Percentiles rank a stretch among this genome's conserved stretches.
phyloP scores from a whole-genome alignment of 495 filamentous ascomycete species.

The Neurospora sp. region DNA sequence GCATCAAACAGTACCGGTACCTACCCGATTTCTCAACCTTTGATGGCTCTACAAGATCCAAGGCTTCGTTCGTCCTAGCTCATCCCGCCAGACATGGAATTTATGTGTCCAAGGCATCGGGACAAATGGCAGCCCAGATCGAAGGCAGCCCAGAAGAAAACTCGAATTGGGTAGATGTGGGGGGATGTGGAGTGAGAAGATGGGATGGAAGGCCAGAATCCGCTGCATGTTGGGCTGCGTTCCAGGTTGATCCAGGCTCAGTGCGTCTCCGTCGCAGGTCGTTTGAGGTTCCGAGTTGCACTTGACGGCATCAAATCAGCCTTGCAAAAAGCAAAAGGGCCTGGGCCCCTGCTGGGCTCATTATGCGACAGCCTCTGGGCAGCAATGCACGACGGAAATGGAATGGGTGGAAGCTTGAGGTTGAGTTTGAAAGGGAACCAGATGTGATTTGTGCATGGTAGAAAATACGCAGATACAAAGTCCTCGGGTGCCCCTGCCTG shows the following conservation, averaged over 20 bases:
- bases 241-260: not conserved
- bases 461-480: not conserved
- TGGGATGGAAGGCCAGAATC: not conserved
- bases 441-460: not conserved
- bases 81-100: not conserved
- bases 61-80: not conserved
- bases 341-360: not conserved
- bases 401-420: not conserved
- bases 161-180: not conserved
- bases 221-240: not conserved
- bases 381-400: not conserved
- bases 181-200: not conserved
- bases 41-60: not conserved
- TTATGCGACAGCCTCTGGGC: not conserved
- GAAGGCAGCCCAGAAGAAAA: not conserved
- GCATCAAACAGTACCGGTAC: not conserved
- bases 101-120: not conserved
- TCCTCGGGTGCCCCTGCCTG: not conserved
- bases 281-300: not conserved
- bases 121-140: not conserved
- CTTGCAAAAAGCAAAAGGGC: not conserved
- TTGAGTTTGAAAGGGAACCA: too few species aligned
- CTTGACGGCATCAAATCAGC: not conserved
- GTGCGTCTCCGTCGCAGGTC: not conserved
- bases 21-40: not conserved